Base-by-base conservation (phyloP, 352 stramenopile genomes). In the Elongisporangium prolatum region DNA sequence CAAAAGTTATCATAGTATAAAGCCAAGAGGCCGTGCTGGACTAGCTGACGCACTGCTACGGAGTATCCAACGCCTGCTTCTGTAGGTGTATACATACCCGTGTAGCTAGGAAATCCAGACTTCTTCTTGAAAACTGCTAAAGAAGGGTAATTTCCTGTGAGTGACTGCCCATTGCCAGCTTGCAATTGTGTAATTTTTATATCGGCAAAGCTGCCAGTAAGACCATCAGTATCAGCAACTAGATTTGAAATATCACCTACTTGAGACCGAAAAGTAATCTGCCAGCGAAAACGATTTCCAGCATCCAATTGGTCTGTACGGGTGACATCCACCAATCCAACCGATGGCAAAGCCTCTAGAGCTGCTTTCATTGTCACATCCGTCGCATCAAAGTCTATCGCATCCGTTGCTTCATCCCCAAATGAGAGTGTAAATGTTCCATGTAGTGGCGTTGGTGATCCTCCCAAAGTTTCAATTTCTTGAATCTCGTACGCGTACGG, bases 1-100 rank as follows among this genome's bases (percentile, higher is more conserved):
- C 95, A 99, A 64, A 93, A 97, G 61, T 99, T 98, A 60, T 98
- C 95, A 60, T 94, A 99, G 67, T 98, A 99, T 3, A 91, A 72
- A 0, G 80, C 93, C 9, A 74, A 65, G 8, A 99, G 67, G 16
- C 97, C 96, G 16, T 96, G 95, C 18, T 69, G 77, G n/a, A 88
- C 57, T 10, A 99, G 77, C 57, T 99, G 92, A 18, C 86, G 77
- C 22, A 99, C 92, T 5, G 89, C 80, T 6, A 98, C 79, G 13
- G 88, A 85, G 60, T 98, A 98, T 34, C 55, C 65, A 0, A 89
- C 84, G 48, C 83, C 80, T 8, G 66, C 61, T 18, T 66, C 59
- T 16, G 63, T 64, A 2, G 95, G 93, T 18, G 84, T 89, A 64
- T 98, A 99, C 21, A 78, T 68, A 0, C 73, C 91, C 0, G 83